Evolutionary conservation across 805 yeast species (phyloP), one percentile per base, ranked within the genome.

Genomic region (Wickerhamiella musiphila): DNA sequence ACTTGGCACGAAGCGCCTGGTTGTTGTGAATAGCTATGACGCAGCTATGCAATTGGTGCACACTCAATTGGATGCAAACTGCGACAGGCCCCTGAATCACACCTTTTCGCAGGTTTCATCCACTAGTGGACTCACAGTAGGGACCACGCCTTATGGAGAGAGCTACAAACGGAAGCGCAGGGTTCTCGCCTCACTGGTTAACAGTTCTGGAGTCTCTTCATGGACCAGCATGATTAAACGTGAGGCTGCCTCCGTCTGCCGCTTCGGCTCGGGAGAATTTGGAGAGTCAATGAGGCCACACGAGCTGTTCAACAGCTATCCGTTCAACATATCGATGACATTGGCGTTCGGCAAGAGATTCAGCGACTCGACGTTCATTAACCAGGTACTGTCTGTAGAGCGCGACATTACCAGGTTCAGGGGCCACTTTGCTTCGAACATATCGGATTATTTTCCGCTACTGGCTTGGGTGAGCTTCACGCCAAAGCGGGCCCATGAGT

Each of bases 101-200:
- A 69, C 76, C 1, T 73, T 73, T 49, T 79, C 73, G 48, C 51
- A 56, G n/a, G 55, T 72, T 2, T 61, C 73, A 3, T 69, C 78
- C 31, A 23, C 34, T 3, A 12, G 18, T 6, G 34, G 28, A 4
- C 14, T 31, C 2, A 31, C 34, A 6, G 34, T 31, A 13, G 34
- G 34, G 3, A 19, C 34, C 5, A 31, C 26, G 6, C 34, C 34
- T 3, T 31, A 17, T 14, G 27, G 29, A 4, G 5, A 9, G 6
- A 18, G 29, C 25, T 31, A 31, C 21, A 31, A 21, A 18, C 20
- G 28, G 6, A 31, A 19, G 29, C 18, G 34, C 6, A 25, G 23
- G 15, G 27, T 29, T 4, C 5, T 31, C 8, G 25, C 15, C 6
- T 19, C 16, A 7, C 14, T 26, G 10, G 15, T 31, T n/a, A 23